A percentile compares a stretch with the other conserved stretches of the same genome.
phyloP scores from a whole-genome alignment of 805 yeast species.

The Candida yuanshanica region DNA sequence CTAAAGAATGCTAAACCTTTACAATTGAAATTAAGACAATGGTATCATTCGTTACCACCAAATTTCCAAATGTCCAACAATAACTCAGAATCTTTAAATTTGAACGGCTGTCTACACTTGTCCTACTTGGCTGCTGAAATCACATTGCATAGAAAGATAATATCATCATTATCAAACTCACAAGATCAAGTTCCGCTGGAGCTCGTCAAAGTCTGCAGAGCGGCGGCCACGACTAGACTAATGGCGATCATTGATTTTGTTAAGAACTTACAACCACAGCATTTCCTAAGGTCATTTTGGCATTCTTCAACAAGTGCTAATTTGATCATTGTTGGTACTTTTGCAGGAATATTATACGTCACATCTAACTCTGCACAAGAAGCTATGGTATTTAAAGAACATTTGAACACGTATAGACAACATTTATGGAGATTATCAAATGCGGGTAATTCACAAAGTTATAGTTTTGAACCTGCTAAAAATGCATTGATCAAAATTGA shows the following conservation, averaged over 20 bases:
- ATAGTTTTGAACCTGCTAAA: constrained; percentile 48
- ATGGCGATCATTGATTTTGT: constrained; percentile 79
- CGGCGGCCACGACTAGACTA: constrained; percentile 80
- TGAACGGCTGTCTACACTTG: constrained; percentile 74
- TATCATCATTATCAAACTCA: constrained; percentile 35
- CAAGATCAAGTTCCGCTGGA: constrained; percentile 42
- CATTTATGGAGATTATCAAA: constrained; percentile 66
- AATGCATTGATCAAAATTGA: constrained; percentile 70
- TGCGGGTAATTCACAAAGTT: background rate
- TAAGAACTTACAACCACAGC: constrained; percentile 67
- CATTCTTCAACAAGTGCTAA: constrained; percentile 76
- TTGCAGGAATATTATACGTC: constrained; percentile 74
- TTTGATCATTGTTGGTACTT: constrained; percentile 78
- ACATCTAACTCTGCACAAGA: constrained; percentile 63
- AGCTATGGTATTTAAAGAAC: constrained; percentile 55
- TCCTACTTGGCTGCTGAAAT: constrained; percentile 89
- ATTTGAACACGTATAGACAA: constrained; percentile 73
- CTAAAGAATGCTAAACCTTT: constrained; percentile 75
- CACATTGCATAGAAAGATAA: constrained; percentile 74
- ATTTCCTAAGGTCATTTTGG: constrained; percentile 78
- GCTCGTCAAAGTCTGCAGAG: constrained; percentile 62
- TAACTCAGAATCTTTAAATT: constrained; percentile 56
- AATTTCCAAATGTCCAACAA: constrained; percentile 56
- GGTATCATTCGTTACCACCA: constrained; percentile 71
- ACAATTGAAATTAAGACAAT: constrained; percentile 61